Percentiles rank a stretch among this genome's conserved stretches.
Evolutionary conservation across 2,329 filamentous ascomycete genomes (phyloP).

Genomic region (Chaetomium olivaceum): DNA sequence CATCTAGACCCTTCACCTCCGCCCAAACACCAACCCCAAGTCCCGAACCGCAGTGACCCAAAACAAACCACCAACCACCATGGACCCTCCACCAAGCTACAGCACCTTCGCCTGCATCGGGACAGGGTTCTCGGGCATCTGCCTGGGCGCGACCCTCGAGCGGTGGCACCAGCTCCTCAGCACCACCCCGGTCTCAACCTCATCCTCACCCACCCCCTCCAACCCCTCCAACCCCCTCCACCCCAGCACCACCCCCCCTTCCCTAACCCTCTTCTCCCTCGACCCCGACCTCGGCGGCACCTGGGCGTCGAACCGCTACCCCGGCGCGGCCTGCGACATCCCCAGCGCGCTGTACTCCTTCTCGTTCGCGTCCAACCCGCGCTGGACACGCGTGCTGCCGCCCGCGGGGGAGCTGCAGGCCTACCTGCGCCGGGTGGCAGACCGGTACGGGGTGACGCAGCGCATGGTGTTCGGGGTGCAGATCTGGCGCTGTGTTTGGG

Average conservation of each 20-base stretch:
- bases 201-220: constrained; percentile 34
- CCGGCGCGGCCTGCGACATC: constrained; percentile 57
- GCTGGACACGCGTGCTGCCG: constrained; percentile 61
- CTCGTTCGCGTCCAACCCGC: constrained; percentile 59
- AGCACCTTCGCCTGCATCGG: constrained; percentile 53
- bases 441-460: constrained; percentile 43
- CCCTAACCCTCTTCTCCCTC: constrained; percentile 62
- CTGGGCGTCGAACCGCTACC: constrained; percentile 65
- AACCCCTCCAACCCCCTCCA: constrained; percentile 47
- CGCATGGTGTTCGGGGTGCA: constrained; percentile 44
- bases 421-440: constrained; percentile 57
- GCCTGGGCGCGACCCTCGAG: constrained; percentile 60
- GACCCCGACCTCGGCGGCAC: constrained; percentile 61
- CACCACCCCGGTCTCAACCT: constrained; percentile 58
- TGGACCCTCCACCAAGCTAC: constrained; percentile 29
- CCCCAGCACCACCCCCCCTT: constrained; percentile 46
- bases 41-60: neutral
- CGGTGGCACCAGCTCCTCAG: constrained; percentile 52
- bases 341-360: constrained; percentile 62
- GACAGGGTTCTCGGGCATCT: constrained; percentile 63
- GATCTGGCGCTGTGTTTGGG: constrained; percentile 44
- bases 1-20: too few relatives aligned
- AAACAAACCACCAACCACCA: neutral
- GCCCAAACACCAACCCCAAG: too few relatives aligned
- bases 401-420: constrained; percentile 55